Percentiles rank a stretch among this genome's conserved stretches.
These are phyloP conservation scores for Colletotrichum orchidophilum DNA, from an alignment of 2,329 filamentous ascomycete species.

Conservation along the genomic window DNA sequence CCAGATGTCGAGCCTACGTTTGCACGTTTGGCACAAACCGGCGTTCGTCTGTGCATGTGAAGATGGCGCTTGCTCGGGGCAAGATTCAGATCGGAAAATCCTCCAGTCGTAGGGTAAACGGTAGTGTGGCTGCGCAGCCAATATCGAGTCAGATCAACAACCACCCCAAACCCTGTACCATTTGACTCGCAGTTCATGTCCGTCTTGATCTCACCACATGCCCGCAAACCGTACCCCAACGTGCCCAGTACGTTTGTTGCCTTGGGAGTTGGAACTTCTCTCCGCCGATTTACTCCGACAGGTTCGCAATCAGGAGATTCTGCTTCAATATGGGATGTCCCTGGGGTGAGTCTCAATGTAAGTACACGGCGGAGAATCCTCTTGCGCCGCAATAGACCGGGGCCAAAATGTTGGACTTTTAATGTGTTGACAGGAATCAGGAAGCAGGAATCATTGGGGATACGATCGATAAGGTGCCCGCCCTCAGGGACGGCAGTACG, in stretches of 20 bases:
- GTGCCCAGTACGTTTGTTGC: not conserved
- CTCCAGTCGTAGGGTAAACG: constrained; percentile 4
- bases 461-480: not conserved
- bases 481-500: not conserved
- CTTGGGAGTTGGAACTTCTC: not conserved
- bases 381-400: constrained; percentile 1
- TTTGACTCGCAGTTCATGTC: not conserved
- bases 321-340: constrained; percentile 3
- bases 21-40: not conserved
- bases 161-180: not conserved
- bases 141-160: constrained; percentile 22
- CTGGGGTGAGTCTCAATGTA: constrained; percentile 7
- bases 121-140: not conserved
- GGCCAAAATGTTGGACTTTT: constrained; percentile 3
- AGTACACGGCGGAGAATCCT: not conserved
- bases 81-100: constrained; percentile 20
- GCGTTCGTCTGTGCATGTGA: constrained; percentile 25
- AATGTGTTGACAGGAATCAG: constrained; percentile 4
- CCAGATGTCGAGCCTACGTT: not conserved
- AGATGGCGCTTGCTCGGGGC: constrained; percentile 21
- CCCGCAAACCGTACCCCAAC: not conserved
- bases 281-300: not conserved
- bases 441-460: constrained; percentile 1
- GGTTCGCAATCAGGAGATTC: constrained; percentile 20
- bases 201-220: not conserved